These are phyloP conservation scores for Zygosaccharomyces pseudobailii DNA, from an alignment of 1,139 yeast genomes.

Conservation along the genomic window DNA sequence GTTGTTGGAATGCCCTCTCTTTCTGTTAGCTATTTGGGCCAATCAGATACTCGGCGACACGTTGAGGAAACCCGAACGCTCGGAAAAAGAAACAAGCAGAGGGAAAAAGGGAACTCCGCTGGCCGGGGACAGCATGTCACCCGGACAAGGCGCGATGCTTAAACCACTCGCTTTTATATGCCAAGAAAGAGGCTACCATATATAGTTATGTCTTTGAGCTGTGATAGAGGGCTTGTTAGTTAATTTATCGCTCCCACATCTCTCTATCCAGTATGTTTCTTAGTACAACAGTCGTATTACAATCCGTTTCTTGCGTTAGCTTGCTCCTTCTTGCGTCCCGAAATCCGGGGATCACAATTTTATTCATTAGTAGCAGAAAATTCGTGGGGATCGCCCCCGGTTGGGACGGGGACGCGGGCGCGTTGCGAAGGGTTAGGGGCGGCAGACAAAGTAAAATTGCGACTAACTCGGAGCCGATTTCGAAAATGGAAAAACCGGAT, in stretches of 20 bases:
- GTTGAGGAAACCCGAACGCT: not conserved
- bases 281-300: not conserved
- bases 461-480: not conserved
- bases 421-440: not conserved
- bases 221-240: too few species aligned
- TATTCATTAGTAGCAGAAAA: not conserved
- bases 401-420: not conserved
- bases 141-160: not conserved
- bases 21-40: not conserved
- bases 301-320: not conserved
- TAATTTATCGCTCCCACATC: too few species aligned
- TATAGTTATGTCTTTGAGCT: too few species aligned
- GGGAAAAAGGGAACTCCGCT: not conserved
- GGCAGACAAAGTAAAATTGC: not conserved
- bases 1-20: not conserved
- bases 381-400: not conserved
- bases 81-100: not conserved
- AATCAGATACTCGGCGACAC: constrained; percentile 6
- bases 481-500: not conserved
- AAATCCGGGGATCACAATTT: not conserved
- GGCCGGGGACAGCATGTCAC: not conserved
- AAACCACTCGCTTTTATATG: too few species aligned
- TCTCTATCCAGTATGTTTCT: too few species aligned
- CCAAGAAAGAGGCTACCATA: too few species aligned
- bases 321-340: not conserved